Evolutionary conservation across 352 stramenopile species (phyloP), one percentile per base, ranked within the genome.

Genomic region (Plasmopara viticola): DNA sequence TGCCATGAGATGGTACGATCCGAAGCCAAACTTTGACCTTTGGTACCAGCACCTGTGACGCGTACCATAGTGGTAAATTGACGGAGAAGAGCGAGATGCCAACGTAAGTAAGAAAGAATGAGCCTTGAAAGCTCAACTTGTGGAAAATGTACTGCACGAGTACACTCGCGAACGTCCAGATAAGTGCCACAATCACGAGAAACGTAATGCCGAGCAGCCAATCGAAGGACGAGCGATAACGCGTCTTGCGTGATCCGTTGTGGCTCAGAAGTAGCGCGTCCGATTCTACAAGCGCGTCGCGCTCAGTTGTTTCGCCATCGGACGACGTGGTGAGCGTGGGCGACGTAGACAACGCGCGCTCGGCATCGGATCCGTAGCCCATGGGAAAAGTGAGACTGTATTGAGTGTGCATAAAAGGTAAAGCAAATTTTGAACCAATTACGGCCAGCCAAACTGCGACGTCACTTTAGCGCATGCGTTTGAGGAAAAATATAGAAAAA

Each of bases 21-120:
- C 58, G 59, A 15, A 76, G 44, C 62, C 68, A 86, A 5, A 64
- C 58, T 29, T 66, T 64, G 28, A 44, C 37, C 28, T 55, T 62
- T 25, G 76, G 72, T 39, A 66, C 66, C 39, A 82, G 40, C 18
- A 87, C 64, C 30, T 84, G 68, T 18, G 74, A 83, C 20, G 70
- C 28, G 55, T 85, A 90, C 65, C 72, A 90, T 28, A 90, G 59
- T 39, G 87, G 86, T 20, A 96, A 39, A 58, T 92, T 90, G 17
- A 92, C 55, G 1, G 78, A 80, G 56, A 96, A 93, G 46, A 96
- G 74, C 43, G 78, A 79, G 53, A 86, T 95, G 44, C 79, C 81
- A 29, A 95, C 70, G 63, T 94, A 95, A 37, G 86, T 94, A 38
- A 96, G 70, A 54, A 95, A 90, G 65, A 96, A 95, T 33, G 87